Percentiles rank a stretch among this genome's conserved stretches.
Conservation (phyloP, 495 filamentous ascomycete genomes). For the Tuber calosporum region DNA sequence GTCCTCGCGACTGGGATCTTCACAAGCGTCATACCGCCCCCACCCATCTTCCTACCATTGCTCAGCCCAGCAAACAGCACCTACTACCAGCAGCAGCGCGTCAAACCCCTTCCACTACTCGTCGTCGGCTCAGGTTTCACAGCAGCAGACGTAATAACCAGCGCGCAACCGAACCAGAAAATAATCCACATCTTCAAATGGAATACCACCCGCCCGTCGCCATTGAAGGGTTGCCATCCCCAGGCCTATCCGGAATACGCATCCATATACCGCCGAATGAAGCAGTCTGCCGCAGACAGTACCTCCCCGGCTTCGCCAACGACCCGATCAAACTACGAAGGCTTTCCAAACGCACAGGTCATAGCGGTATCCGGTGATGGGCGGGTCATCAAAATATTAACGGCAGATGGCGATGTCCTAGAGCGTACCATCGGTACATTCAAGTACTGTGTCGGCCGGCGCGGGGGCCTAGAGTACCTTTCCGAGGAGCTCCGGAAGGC, state of each 20-base stretch:
- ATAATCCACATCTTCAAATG: conserved; percentile 61
- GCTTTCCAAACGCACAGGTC: conserved; percentile 54
- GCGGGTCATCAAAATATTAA: conserved; percentile 48
- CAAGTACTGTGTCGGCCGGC: conserved; percentile 57
- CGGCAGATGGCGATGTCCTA: conserved; percentile 47
- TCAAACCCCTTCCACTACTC: conserved; percentile 44
- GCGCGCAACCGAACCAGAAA: conserved; percentile 48
- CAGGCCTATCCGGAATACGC: conserved; percentile 64
- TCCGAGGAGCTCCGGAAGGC: conserved; percentile 49
- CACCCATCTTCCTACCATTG: conserved; percentile 47
- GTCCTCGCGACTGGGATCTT: conserved; percentile 62
- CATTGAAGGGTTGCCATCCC: conserved; percentile 56
- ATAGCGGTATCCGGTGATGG: conserved; percentile 43
- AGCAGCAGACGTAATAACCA: conserved; percentile 58
- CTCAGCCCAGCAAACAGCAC: neutral
- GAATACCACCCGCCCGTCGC: conserved; percentile 53
- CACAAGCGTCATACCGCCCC: conserved; percentile 52
- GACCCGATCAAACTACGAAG: conserved; percentile 48
- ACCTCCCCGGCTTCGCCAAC: conserved; percentile 16
- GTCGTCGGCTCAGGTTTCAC: conserved; percentile 62
- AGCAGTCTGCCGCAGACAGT: conserved; percentile 45
- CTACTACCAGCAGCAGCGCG: conserved; percentile 6
- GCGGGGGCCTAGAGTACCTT: conserved; percentile 54
- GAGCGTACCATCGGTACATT: conserved; percentile 48
- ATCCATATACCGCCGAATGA: conserved; percentile 59